phyloP scores from a whole-genome alignment of 768 basidiomycete species.

The Arthromyces matolae region DNA sequence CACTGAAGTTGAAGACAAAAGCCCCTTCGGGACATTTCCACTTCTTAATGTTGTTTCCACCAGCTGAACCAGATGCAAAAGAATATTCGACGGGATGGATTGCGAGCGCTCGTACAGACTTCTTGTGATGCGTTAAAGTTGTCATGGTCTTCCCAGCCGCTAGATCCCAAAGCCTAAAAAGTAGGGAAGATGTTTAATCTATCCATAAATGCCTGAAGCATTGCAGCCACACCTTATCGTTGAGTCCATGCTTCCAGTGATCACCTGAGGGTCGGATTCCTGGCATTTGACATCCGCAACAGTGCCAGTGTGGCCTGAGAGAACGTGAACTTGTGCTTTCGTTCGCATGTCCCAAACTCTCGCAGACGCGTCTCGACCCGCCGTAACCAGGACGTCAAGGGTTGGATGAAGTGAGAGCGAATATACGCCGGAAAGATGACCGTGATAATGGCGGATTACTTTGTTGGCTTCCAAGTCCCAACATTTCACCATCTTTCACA shows the following conservation, averaged over 20 bases:
- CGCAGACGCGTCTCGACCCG: constrained; percentile 93
- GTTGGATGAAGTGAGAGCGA: constrained; percentile 91
- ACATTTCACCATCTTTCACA: constrained; percentile 92
- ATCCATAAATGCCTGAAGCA: neutral
- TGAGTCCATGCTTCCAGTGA: constrained; percentile 97
- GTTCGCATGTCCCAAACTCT: constrained; percentile 99
- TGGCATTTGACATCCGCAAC: constrained; percentile 96
- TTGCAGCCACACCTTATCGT: constrained; percentile 67
- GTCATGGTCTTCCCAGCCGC: constrained; percentile 97
- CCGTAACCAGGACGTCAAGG: constrained; percentile 90
- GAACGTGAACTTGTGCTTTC: constrained; percentile 90
- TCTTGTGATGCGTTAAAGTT: constrained; percentile 99
- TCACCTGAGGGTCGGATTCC: constrained; percentile 96
- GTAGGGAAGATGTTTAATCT: neutral
- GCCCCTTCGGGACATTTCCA: constrained; percentile 98
- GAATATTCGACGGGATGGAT: constrained; percentile 96
- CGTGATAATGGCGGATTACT: constrained; percentile 98
- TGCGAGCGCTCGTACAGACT: constrained; percentile 90
- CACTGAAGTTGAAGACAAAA: constrained; percentile 95
- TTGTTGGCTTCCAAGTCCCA: constrained; percentile 99
- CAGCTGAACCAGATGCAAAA: constrained; percentile 92
- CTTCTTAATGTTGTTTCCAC: constrained; percentile 99
- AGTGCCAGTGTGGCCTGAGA: constrained; percentile 91
- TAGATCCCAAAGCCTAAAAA: constrained; percentile 84
- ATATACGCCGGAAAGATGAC: constrained; percentile 98